phyloP scores from a whole-genome alignment of 2,329 filamentous ascomycete species.

The Aspergillus calidoustus region DNA sequence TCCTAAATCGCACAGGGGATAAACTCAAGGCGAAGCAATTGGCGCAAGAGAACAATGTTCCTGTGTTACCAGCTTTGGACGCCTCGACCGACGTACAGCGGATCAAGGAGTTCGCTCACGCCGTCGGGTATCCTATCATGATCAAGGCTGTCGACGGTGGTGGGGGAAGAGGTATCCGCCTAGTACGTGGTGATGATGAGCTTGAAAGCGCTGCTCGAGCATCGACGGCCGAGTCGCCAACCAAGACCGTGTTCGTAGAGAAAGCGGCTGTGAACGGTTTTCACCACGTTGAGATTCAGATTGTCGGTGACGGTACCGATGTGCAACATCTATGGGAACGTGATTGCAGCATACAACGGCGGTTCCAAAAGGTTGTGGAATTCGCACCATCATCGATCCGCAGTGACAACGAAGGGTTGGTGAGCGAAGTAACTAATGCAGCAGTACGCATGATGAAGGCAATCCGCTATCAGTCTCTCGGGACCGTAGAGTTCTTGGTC shows the following conservation, averaged over 20 bases:
- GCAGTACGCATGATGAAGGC: conserved; percentile 50
- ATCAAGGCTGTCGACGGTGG: conserved; percentile 69
- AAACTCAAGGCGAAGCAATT: conserved; percentile 59
- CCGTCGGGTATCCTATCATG: conserved; percentile 61
- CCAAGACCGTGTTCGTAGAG: conserved; percentile 61
- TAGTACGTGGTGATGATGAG: conserved; percentile 52
- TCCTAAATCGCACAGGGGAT: conserved; percentile 60
- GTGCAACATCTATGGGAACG: conserved; percentile 64
- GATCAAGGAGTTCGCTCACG: conserved; percentile 62
- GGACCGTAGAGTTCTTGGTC: conserved; percentile 69
- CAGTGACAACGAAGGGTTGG: conserved; percentile 54
- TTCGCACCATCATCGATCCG: conserved; percentile 58
- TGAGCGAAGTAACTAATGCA: conserved; percentile 57
- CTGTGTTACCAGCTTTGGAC: conserved; percentile 55
- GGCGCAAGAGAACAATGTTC: conserved; percentile 57
- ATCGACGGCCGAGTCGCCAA: conserved; percentile 63
- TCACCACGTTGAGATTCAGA: conserved; percentile 65
- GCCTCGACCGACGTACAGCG: conserved; percentile 51
- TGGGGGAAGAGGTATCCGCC: conserved; percentile 63
- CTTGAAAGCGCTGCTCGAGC: conserved; percentile 54
- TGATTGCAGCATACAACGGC: conserved; percentile 64
- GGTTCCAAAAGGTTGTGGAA: conserved; percentile 67
- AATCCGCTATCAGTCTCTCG: conserved; percentile 62
- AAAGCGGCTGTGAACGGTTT: conserved; percentile 67
- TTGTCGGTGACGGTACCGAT: conserved; percentile 60